Base-by-base conservation (phyloP, 306 rosid genomes). In the Lotus japonicus region DNA sequence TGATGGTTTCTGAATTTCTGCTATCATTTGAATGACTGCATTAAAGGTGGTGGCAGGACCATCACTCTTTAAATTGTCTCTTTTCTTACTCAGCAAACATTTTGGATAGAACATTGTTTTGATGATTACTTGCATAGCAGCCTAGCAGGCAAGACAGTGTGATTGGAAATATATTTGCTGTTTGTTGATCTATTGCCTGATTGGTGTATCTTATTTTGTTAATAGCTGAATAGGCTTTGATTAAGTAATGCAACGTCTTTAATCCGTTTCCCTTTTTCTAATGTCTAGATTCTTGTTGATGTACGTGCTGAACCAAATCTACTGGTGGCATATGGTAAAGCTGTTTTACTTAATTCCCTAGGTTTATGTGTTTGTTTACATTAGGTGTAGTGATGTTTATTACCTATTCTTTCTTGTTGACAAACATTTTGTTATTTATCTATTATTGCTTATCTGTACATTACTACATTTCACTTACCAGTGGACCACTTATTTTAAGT, bases 241-340 rank as follows among this genome's bases (percentile, higher is more conserved):
- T 51, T 57, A 45, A 72, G 57, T 66, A 21, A 45, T 52, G n/a
- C n/a, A n/a, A n/a, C 35, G 41, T 69, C 63, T 43, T 71, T 68
- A 4, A 50, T 28, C 19, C 10, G 52, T 36, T 73, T 72, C 33
- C 52, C 53, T 54, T 59, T 69, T 73, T 71, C 35, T 45, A 3
- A 58, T 76, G 68, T 68, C 64, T 84, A 92, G 98, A 87, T 92
- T 72, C 82, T 92, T 71, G 96, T 92, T 35, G 94, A 92, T 18
- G 91, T 86, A 9, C 95, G 59, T 76, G 85, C 85, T 57, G 90
- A 92, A 77, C 96, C 98, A 46, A 82, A 90, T 75, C 80, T 90
- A 68, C 73, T 88, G 57, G 95, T 92, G 73, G 97, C 98, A 38
- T 92, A 90, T 77, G 97, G 97, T 92, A 88, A 79, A 67, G 41